These are phyloP conservation scores for Pythium graminicola DNA, from an alignment of 352 stramenopile genomes.

Conservation along the genomic window DNA sequence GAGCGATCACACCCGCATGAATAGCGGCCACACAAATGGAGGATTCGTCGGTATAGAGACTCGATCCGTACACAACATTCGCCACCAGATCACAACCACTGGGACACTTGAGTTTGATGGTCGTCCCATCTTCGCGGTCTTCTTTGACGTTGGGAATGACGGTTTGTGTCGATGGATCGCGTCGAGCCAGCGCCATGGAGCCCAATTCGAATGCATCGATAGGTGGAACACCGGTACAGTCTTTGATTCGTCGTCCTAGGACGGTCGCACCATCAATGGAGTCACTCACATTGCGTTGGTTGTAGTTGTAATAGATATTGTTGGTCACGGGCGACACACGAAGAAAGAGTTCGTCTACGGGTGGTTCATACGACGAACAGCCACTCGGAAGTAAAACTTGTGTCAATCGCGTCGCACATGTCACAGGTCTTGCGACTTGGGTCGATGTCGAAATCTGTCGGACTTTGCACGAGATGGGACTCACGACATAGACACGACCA, in stretches of 20 bases:
- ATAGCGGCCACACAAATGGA: slow-evolving; percentile 89
- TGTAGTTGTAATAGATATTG: slow-evolving; percentile 94
- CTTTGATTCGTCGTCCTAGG: slow-evolving; percentile 69
- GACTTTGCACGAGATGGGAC: slow-evolving; percentile 86
- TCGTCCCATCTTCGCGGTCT: slow-evolving; percentile 84
- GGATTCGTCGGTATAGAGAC: slow-evolving; percentile 84
- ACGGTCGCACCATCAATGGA: slow-evolving; percentile 41
- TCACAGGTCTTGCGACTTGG: slow-evolving; percentile 54
- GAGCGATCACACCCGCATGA: slow-evolving; percentile 76
- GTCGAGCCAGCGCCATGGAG: slow-evolving; percentile 32
- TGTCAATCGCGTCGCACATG: slow-evolving; percentile 71
- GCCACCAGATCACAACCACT: slow-evolving; percentile 33
- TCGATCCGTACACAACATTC: slow-evolving; percentile 56
- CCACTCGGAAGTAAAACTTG: slow-evolving; percentile 89
- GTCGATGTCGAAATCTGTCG: slow-evolving; percentile 70
- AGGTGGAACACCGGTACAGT: slow-evolving; percentile 90
- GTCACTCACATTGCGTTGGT: slow-evolving; percentile 34
- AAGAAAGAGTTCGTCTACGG: slow-evolving; percentile 84
- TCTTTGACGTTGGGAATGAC: slow-evolving; percentile 51
- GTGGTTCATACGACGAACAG: slow-evolving; percentile 92
- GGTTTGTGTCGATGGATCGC: slow-evolving; percentile 12
- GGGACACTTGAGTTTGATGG: slow-evolving; percentile 79
- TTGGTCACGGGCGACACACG: slow-evolving; percentile 63
- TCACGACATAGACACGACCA: slow-evolving; percentile 87
- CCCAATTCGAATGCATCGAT: slow-evolving; percentile 75